Evolutionary conservation across 306 rosid species (phyloP).

Genomic region (Cucumis melo): DNA sequence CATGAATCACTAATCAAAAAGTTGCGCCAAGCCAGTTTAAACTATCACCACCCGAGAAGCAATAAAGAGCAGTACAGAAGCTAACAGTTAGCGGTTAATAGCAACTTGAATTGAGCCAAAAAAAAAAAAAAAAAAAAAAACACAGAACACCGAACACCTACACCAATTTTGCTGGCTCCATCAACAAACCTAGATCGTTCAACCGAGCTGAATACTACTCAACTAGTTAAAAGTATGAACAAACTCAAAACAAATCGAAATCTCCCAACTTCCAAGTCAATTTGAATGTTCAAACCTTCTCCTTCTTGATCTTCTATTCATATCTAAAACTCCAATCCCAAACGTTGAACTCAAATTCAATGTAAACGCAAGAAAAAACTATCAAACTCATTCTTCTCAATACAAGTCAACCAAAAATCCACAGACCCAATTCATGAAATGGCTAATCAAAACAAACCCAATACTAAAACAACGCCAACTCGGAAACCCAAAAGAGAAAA

Average conservation of each 20-base stretch:
- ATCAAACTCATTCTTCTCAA: not conserved
- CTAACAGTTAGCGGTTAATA: not conserved
- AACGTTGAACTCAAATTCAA: not conserved
- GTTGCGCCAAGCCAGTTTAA: not conserved
- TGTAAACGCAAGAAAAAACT: not conserved
- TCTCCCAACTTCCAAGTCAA: conserved; percentile 1
- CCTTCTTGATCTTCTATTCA: not conserved
- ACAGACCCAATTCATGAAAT: not conserved
- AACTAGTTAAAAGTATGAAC: not conserved
- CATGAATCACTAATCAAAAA: not conserved
- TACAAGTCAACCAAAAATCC: not conserved
- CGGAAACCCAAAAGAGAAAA: not conserved
- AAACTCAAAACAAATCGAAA: not conserved
- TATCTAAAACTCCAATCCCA: not conserved
- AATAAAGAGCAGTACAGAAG: not conserved
- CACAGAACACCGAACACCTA: not conserved
- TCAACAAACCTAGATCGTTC: not conserved
- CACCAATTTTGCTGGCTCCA: not conserved
- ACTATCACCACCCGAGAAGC: not conserved
- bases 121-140: not conserved
- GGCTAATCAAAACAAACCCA: not conserved
- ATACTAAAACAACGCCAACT: not conserved
- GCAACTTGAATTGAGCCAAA: not conserved
- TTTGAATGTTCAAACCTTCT: not conserved
- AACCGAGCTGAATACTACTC: not conserved